phyloP scores from a whole-genome alignment of 352 stramenopile genomes.

The Pythium guiyangense region DNA sequence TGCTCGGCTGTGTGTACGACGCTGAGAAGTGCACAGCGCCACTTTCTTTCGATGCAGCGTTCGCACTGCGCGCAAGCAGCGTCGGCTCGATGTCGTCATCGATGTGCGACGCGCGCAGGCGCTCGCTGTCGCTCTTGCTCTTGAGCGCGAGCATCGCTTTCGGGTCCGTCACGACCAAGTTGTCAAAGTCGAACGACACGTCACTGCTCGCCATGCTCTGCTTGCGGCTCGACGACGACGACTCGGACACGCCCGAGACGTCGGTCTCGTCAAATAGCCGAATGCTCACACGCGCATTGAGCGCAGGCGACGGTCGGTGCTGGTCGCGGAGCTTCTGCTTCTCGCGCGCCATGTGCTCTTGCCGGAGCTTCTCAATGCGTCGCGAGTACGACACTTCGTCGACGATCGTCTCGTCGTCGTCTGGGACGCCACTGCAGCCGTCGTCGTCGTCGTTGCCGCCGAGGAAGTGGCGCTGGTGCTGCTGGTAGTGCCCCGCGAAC shows the following conservation, averaged over 20 bases:
- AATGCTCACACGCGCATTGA: conserved; percentile 14
- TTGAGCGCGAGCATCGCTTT: neutral
- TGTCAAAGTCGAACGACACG: conserved; percentile 43
- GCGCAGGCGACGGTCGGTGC: conserved; percentile 8
- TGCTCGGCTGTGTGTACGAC: neutral
- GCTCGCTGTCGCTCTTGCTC: conserved; percentile 3
- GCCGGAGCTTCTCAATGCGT: conserved; percentile 51
- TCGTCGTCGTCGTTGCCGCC: conserved; percentile 19
- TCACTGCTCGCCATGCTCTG: conserved; percentile 16
- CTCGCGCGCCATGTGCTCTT: conserved; percentile 62
- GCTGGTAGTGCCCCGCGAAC: conserved; percentile 16
- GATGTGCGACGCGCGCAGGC: too few relatives aligned
- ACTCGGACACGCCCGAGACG: conserved; percentile 3
- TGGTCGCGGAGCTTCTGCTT: conserved; percentile 37
- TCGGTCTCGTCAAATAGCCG: conserved; percentile 42
- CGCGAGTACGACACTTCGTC: conserved; percentile 43
- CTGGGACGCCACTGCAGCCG: conserved; percentile 25
- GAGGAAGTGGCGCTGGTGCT: neutral
- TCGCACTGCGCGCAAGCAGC: neutral
- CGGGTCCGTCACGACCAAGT: conserved; percentile 23
- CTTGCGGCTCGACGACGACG: neutral
- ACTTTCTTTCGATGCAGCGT: neutral
- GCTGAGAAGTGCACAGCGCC: too few relatives aligned
- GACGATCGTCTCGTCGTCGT: conserved; percentile 37
- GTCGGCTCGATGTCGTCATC: too few relatives aligned